Conservation (phyloP, 257 asterid genomes). For the Prunella vulgaris region DNA sequence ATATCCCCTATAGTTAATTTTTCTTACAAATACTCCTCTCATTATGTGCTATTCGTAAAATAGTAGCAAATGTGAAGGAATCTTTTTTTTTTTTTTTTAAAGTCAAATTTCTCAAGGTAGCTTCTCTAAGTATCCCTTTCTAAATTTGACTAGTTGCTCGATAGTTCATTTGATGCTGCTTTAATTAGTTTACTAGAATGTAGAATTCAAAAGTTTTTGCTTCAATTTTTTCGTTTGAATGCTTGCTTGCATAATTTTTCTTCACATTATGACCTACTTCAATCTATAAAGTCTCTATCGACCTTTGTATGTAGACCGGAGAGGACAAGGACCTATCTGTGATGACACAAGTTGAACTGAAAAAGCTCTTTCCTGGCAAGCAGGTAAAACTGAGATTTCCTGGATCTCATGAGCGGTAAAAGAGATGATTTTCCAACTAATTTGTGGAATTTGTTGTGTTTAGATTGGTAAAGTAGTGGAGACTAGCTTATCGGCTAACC, state of each 20-base stretch:
- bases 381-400: conserved; percentile 26
- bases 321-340: conserved; percentile 50
- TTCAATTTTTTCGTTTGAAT: not conserved
- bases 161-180: conserved; percentile 25
- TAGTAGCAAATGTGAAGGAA: not conserved
- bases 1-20: not conserved
- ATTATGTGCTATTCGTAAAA: not conserved
- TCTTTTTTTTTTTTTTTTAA: not conserved
- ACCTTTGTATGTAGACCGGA: conserved; percentile 31
- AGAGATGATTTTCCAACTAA: not conserved
- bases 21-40: not conserved
- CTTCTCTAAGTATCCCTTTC: not conserved
- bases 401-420: not conserved
- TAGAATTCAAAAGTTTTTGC: conserved; percentile 20
- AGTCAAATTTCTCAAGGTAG: not conserved
- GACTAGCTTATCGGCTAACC: conserved; percentile 56
- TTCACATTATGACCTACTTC: not conserved
- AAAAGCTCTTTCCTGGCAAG: conserved; percentile 40
- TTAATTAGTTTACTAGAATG: not conserved
- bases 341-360: conserved; percentile 44
- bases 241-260: not conserved
- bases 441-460: not conserved
- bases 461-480: conserved; percentile 32
- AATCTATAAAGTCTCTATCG: not conserved
- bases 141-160: not conserved